Evolutionary conservation across 2,329 filamentous ascomycete genomes (phyloP).

Genomic region (Talaromyces pinophilus): DNA sequence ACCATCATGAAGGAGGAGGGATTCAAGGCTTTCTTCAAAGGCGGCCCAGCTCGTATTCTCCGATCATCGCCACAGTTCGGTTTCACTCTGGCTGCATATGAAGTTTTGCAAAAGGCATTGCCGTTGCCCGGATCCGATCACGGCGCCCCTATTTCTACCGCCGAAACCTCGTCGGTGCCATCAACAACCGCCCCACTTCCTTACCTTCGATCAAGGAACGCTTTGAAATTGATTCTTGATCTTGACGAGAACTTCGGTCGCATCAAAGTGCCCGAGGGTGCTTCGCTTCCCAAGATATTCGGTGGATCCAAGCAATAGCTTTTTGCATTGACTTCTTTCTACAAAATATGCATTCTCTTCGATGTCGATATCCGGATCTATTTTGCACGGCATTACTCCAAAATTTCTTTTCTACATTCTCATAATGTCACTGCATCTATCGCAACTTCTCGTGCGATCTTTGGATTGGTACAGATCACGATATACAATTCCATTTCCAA

Average conservation of each 20-base stretch:
- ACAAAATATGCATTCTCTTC: slow-evolving; percentile 1
- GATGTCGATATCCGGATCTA: slow-evolving; percentile 4
- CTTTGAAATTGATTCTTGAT: slow-evolving; percentile 92
- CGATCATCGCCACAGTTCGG: slow-evolving; percentile 96
- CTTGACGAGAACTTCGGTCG: slow-evolving; percentile 90
- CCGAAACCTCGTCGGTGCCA: slow-evolving; percentile 64
- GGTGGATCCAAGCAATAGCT: slow-evolving; percentile 33
- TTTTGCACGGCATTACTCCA: background rate
- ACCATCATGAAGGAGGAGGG: slow-evolving; percentile 90
- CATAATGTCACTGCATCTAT: slow-evolving; percentile 15
- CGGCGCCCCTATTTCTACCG: slow-evolving; percentile 55
- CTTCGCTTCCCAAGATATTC: slow-evolving; percentile 43
- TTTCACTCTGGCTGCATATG: slow-evolving; percentile 94
- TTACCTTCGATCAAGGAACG: slow-evolving; percentile 77
- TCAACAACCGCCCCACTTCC: slow-evolving; percentile 65
- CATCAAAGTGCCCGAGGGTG: slow-evolving; percentile 57
- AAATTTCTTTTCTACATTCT: background rate
- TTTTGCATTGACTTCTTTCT: background rate
- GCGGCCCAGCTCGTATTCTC: slow-evolving; percentile 90
- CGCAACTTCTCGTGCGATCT: background rate
- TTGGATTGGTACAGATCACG: slow-evolving; percentile 3
- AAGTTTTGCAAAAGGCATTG: slow-evolving; percentile 78
- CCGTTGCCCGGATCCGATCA: slow-evolving; percentile 69
- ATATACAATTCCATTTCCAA: slow-evolving; percentile 4
- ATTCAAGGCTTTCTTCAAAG: slow-evolving; percentile 97